Conservation (phyloP, 176 grass and related monocot genomes). For the Phoenix roebelenii region DNA sequence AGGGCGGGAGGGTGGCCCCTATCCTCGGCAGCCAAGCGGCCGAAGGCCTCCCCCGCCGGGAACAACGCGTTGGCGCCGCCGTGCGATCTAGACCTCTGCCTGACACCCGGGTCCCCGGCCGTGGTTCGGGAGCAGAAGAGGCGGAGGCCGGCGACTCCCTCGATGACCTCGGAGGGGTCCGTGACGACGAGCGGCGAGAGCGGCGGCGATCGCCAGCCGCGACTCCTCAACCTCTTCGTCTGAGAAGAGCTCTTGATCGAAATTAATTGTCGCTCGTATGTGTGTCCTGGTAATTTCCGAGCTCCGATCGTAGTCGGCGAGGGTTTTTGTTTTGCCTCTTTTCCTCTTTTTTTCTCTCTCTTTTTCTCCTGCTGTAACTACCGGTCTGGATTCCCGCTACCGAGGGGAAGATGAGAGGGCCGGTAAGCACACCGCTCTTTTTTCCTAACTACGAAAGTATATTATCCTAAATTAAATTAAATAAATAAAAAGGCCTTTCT, state of each 20-base stretch:
- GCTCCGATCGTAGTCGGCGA: constrained; percentile 25
- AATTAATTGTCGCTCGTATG: too few relatives aligned
- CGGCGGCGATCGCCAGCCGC: constrained; percentile 18
- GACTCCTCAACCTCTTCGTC: constrained; percentile 73
- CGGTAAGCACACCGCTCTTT: constrained; percentile 18
- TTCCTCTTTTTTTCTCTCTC: constrained; percentile 1
- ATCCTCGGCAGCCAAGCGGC: background rate
- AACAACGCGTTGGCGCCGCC: constrained; percentile 1
- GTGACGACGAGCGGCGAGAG: constrained; percentile 41
- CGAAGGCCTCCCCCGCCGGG: background rate
- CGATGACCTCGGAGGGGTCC: constrained; percentile 65
- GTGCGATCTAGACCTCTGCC: constrained; percentile 47
- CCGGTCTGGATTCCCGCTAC: constrained; percentile 41
- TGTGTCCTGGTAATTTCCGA: background rate
- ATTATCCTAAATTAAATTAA: background rate
- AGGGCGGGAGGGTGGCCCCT: constrained; percentile 5
- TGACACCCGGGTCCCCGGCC: constrained; percentile 24
- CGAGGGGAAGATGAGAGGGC: constrained; percentile 26
- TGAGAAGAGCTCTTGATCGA: constrained; percentile 7
- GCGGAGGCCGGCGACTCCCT: constrained; percentile 45
- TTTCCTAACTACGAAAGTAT: constrained; percentile 4
- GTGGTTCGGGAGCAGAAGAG: constrained; percentile 4
- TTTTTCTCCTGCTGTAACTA: constrained; percentile 18
- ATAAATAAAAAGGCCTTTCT: too few relatives aligned
- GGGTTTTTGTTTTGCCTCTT: constrained; percentile 8